phyloP scores from a whole-genome alignment of 2,329 filamentous ascomycete genomes.

The Fusarium temperatum region DNA sequence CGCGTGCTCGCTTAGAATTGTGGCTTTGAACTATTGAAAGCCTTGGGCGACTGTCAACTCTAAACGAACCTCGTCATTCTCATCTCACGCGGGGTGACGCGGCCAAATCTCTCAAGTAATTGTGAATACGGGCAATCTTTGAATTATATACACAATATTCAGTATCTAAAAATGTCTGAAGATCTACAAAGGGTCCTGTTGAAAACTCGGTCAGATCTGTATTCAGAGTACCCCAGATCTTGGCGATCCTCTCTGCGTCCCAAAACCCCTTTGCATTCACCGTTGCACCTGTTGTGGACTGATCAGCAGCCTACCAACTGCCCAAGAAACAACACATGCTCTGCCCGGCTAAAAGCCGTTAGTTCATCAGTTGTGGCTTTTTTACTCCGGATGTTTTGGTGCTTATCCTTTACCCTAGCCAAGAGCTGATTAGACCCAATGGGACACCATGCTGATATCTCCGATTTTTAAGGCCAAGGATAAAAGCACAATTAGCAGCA shows the following conservation, averaged over 20 bases:
- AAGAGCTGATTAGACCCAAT: neutral
- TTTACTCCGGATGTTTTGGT: neutral
- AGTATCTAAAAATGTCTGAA: rapidly evolving
- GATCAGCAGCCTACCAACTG: neutral
- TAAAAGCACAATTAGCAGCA: neutral
- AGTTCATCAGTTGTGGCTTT: neutral
- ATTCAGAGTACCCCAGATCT: neutral
- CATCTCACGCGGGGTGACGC: neutral
- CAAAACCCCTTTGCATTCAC: neutral
- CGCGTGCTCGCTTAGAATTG: neutral
- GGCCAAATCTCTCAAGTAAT: rapidly evolving
- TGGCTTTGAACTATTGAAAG: neutral
- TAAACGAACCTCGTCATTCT: neutral
- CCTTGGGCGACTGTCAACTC: neutral
- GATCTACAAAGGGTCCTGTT: neutral
- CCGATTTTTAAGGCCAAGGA: neutral
- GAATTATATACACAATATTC: rapidly evolving
- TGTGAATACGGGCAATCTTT: neutral
- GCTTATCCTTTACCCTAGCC: neutral
- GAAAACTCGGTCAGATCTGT: too few relatives aligned
- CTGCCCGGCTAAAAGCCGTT: neutral
- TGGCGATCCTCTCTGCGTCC: neutral
- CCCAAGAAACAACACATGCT: neutral
- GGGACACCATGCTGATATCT: neutral
- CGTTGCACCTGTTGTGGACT: neutral